phyloP scores from a whole-genome alignment of 1,284 basidiomycete species.

The Trichosporon sp. region DNA sequence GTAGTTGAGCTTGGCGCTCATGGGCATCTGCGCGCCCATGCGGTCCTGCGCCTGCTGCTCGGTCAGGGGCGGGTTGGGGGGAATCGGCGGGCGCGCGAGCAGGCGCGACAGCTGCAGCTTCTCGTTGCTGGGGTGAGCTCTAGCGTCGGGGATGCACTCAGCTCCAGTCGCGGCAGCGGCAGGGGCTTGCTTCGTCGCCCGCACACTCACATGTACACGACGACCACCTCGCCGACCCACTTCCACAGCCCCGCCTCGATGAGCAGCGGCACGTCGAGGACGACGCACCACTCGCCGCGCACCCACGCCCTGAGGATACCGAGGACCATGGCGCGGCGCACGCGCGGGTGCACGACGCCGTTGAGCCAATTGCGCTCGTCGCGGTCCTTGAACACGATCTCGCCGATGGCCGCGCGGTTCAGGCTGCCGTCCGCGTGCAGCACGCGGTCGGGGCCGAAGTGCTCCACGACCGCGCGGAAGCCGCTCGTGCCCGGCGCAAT shows the following conservation, averaged over 20 bases:
- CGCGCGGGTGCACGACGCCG: slow-evolving; percentile 82
- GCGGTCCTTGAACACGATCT: slow-evolving; percentile 76
- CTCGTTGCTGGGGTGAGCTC: slow-evolving; percentile 56
- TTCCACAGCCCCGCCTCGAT: slow-evolving; percentile 86
- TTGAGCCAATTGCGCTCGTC: slow-evolving; percentile 71
- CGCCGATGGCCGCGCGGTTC: slow-evolving; percentile 77
- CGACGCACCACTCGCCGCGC: slow-evolving; percentile 67
- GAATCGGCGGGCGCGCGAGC: slow-evolving; percentile 62
- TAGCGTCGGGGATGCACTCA: neutral
- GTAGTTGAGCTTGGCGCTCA: slow-evolving; percentile 71
- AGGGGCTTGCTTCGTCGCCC: neutral
- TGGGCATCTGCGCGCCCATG: slow-evolving; percentile 74
- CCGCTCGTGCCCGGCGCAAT: slow-evolving; percentile 78
- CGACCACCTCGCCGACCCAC: slow-evolving; percentile 74
- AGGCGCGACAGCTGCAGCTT: slow-evolving; percentile 71
- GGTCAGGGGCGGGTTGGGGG: slow-evolving; percentile 55
- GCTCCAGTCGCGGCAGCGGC: too few relatives aligned
- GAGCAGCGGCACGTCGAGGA: slow-evolving; percentile 89
- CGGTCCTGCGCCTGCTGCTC: slow-evolving; percentile 61
- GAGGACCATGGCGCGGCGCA: slow-evolving; percentile 70
- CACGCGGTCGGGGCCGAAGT: slow-evolving; percentile 65
- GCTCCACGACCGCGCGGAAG: slow-evolving; percentile 62
- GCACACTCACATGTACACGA: slow-evolving; percentile 64
- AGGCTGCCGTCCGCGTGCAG: slow-evolving; percentile 66
- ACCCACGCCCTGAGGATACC: slow-evolving; percentile 70